Percentiles rank a stretch among this genome's conserved stretches.
These are phyloP conservation scores for Citrus maxima DNA, from an alignment of 345 rosid species.

Conservation along the genomic window DNA sequence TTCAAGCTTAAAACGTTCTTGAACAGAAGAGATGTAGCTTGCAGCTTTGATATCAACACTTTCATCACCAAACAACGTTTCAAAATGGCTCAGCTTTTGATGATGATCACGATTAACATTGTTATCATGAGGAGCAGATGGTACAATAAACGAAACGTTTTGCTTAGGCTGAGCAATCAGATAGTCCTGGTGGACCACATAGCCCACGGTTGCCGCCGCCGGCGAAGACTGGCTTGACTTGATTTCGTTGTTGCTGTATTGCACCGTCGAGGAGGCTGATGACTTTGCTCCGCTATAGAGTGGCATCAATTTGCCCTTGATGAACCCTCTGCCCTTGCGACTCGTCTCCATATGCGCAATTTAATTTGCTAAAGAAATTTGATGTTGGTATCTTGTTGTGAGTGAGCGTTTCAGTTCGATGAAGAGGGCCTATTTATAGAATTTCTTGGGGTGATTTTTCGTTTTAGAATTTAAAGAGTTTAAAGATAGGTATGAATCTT, in stretches of 20 bases:
- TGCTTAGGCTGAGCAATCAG: slow-evolving; percentile 34
- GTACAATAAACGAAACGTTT: slow-evolving; percentile 34
- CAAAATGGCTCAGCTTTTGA: slow-evolving; percentile 27
- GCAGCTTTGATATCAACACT: slow-evolving; percentile 47
- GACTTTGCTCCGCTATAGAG: slow-evolving; percentile 34
- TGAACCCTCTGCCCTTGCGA: slow-evolving; percentile 48
- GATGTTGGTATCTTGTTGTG: slow-evolving; percentile 5
- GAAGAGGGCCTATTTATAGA: slow-evolving; percentile 27
- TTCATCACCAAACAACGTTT: slow-evolving; percentile 32
- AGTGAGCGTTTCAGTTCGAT: slow-evolving; percentile 9
- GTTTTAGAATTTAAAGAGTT: neutral
- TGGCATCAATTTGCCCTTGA: slow-evolving; percentile 46
- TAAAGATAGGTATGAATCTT: slow-evolving; percentile 31
- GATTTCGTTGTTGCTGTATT: slow-evolving; percentile 24
- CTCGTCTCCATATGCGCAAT: slow-evolving; percentile 37
- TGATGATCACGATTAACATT: slow-evolving; percentile 3
- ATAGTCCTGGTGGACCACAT: slow-evolving; percentile 29
- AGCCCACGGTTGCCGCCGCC: slow-evolving; percentile 20
- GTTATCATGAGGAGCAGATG: slow-evolving; percentile 11
- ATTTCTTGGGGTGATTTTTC: neutral
- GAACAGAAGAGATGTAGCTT: slow-evolving; percentile 48
- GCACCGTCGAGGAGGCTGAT: slow-evolving; percentile 19
- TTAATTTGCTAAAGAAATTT: neutral
- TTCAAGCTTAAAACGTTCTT: slow-evolving; percentile 60
- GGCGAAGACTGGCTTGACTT: slow-evolving; percentile 26